phyloP scores from a whole-genome alignment of 495 filamentous ascomycete genomes.

The Aspergillus kassunensis region DNA sequence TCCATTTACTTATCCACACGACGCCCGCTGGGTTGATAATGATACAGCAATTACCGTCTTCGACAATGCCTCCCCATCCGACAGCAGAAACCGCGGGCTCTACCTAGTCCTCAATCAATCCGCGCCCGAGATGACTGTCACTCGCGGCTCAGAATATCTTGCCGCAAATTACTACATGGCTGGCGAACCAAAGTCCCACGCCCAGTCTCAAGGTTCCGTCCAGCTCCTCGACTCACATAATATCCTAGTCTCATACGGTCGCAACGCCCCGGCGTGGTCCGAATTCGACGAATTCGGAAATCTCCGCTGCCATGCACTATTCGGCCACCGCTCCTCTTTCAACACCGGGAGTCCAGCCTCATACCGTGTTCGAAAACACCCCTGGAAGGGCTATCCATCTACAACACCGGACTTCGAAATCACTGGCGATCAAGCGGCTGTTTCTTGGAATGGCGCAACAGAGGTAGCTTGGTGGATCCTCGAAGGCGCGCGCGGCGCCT shows the following conservation, averaged over 20 bases:
- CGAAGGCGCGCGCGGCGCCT: conserved; percentile 13
- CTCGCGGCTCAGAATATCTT: conserved; percentile 32
- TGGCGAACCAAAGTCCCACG: conserved; percentile 9
- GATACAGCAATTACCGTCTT: conserved; percentile 33
- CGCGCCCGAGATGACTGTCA: conserved; percentile 35
- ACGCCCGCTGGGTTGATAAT: conserved; percentile 30
- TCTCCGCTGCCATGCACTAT: conserved; percentile 31
- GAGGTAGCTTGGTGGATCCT: conserved; percentile 36
- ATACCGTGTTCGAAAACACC: conserved; percentile 35
- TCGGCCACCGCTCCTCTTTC: conserved; percentile 27
- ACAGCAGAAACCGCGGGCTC: conserved; percentile 37
- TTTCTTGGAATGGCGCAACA: conserved; percentile 45
- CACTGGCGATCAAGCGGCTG: conserved; percentile 18
- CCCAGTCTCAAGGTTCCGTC: conserved; percentile 43
- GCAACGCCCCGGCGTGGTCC: conserved; percentile 38
- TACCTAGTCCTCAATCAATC: conserved; percentile 40
- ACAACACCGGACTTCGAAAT: conserved; percentile 29
- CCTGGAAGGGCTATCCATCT: conserved; percentile 32
- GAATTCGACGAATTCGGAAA: conserved; percentile 38
- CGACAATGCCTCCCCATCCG: conserved; percentile 25
- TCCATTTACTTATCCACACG: conserved; percentile 45
- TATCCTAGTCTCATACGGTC: conserved; percentile 47
- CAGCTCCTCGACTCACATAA: conserved; percentile 44
- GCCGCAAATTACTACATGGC: conserved; percentile 26
- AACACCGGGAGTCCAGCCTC: conserved; percentile 25